phyloP scores from a whole-genome alignment of 106 monocot species.

The Dioscorea dumetorum region DNA sequence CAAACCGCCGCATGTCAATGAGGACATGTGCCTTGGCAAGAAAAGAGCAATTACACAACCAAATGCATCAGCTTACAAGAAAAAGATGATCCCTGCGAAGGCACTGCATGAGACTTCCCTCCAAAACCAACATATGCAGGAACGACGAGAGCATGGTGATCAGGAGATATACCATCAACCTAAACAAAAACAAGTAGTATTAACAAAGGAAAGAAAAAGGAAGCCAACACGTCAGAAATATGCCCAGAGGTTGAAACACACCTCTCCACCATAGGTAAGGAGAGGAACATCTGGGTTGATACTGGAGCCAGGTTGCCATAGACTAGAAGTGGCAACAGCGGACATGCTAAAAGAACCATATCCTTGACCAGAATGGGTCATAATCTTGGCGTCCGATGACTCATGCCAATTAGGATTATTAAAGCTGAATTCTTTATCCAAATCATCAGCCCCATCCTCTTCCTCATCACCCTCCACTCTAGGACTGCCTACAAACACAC shows the following conservation, averaged over 20 bases:
- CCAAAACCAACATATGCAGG: conserved; percentile 16
- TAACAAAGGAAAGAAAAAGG: not conserved
- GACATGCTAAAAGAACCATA: conserved; percentile 5
- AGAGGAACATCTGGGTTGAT: conserved; percentile 22
- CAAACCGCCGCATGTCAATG: not conserved
- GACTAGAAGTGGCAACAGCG: not conserved
- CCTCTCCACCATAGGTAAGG: conserved; percentile 53
- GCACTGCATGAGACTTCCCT: not conserved
- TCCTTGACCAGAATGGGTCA: conserved; percentile 8
- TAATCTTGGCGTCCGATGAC: conserved; percentile 3
- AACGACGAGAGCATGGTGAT: conserved; percentile 46
- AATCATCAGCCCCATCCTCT: conserved; percentile 72
- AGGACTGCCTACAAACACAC: conserved; percentile 38
- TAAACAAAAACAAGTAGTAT: conserved; percentile 7
- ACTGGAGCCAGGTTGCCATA: not conserved
- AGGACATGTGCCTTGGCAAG: not conserved
- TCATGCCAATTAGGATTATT: not conserved
- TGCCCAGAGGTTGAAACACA: not conserved
- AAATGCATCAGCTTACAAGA: conserved; percentile 13
- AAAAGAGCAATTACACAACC: not conserved
- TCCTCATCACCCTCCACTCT: conserved; percentile 86
- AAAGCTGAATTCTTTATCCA: conserved; percentile 55
- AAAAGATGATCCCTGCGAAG: not conserved
- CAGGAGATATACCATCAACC: conserved; percentile 40
- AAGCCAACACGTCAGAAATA: not conserved